phyloP scores from a whole-genome alignment of 2,329 filamentous ascomycete genomes.

The Fusarium dlaminii region DNA sequence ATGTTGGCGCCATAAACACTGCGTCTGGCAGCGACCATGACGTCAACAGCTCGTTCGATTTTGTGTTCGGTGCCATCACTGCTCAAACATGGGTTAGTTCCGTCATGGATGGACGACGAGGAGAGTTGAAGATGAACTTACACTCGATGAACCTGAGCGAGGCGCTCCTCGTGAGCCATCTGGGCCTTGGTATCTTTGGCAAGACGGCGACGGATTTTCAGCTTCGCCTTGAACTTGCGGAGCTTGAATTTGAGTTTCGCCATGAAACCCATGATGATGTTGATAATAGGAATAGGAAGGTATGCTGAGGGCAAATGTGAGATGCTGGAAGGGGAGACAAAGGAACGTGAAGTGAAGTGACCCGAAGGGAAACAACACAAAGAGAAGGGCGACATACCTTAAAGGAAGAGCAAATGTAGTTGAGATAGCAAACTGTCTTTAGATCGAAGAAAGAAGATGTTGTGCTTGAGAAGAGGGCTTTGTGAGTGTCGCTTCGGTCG shows the following conservation, averaged over 20 bases:
- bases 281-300: no score
- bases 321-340: not conserved
- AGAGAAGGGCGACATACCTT: constrained; percentile 2
- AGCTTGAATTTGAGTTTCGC: not conserved
- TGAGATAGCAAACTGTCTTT: not conserved
- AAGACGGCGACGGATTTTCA: accelerated
- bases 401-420: not conserved
- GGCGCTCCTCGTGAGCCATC: not conserved
- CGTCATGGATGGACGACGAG: not conserved
- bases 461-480: not conserved
- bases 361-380: not conserved
- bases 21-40: accelerated
- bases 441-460: not conserved
- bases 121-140: constrained; percentile 9
- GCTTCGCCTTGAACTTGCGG: accelerated
- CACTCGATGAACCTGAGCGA: not conserved
- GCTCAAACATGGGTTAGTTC: not conserved
- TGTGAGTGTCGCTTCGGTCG: not conserved
- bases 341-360: not conserved
- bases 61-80: accelerated
- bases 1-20: accelerated
- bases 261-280: accelerated
- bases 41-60: accelerated
- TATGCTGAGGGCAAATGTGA: not conserved
- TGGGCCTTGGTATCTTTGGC: accelerated